A percentile compares a stretch with the other conserved stretches of the same genome.
phyloP scores from a whole-genome alignment of 768 basidiomycete species.

The Bullera alba region DNA sequence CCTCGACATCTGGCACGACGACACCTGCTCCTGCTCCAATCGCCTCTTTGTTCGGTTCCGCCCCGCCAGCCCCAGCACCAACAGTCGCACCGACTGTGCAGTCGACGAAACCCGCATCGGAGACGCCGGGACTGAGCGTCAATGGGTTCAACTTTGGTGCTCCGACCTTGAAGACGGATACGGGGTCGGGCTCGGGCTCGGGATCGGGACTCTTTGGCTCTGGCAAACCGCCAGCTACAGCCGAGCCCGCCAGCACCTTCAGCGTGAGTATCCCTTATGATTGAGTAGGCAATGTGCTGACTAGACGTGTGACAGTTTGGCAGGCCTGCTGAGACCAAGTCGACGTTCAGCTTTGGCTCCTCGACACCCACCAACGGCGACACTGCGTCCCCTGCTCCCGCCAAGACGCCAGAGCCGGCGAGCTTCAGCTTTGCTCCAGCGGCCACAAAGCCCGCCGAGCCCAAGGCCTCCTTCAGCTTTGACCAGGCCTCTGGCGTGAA shows the following conservation, averaged over 20 bases:
- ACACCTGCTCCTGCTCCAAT: constrained; percentile 1
- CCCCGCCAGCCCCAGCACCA: not conserved
- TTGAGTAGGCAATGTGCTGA: no score
- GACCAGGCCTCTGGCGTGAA: not conserved
- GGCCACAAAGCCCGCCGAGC: constrained; percentile 5
- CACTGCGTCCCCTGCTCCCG: constrained; percentile 2
- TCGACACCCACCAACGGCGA: not conserved
- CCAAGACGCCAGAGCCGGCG: not conserved
- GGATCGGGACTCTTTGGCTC: no score
- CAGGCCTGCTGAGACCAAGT: not conserved
- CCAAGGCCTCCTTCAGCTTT: constrained; percentile 1
- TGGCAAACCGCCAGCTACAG: no score
- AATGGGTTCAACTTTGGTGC: not conserved
- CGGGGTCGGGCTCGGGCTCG: no score
- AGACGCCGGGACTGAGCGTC: constrained; percentile 1
- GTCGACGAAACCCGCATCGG: constrained; percentile 3
- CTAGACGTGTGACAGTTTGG: no score
- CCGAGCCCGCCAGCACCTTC: constrained; percentile 5
- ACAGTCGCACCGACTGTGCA: not conserved
- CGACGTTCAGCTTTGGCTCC: constrained; percentile 6
- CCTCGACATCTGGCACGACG: no score
- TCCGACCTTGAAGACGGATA: no score
- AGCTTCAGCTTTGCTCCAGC: constrained; percentile 4
- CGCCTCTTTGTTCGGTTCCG: constrained; percentile 2
- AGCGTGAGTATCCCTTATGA: not conserved